Base-by-base conservation (phyloP, 306 rosid species). In the Sechiopsis laciniata region DNA sequence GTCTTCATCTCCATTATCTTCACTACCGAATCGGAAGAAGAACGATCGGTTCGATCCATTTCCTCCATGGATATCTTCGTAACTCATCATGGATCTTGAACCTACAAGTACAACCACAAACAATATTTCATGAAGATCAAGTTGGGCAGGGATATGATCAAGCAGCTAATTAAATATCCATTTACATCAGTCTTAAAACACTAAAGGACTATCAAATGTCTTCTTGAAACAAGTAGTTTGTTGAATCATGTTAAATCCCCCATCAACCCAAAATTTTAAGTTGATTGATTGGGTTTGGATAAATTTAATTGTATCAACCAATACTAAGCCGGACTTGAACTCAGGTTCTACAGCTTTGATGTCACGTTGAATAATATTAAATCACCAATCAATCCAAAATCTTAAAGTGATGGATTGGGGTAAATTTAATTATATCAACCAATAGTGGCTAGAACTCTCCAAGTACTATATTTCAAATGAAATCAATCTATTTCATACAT, bases 81-180 rank as follows among this genome's bases (percentile, higher is more conserved):
- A 91, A 74, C 91, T 85, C 89, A 91, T 48, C 94, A 87, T 89
- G 50, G 96, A 82, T 83, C 87, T 81, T 52, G 96, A 81, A 75
- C 87, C 97, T 87, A 74, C 50, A 80, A 80, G 29, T 87, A 74
- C 50, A 80, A 80, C 16, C 22, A 52, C 17, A 65, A 65, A 62
- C 50, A 40, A 54, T 19, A 76, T 35, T 15, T 52, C 14, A 8
- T n/a, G 10, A 12, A 72, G 45, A 9, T 42, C 19, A 58, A 74
- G 8, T 57, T 71, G 8, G 6, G 45, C 58, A 70, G 13, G 46
- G 0, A 51, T 51, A 24, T 7, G 48, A 51, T 51, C 59, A 7
- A 20, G 15, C 45, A 62, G 7, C 50, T 54, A 42, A 42, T 12
- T 42, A 42, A 37, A 42, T 7, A 42, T 0, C 2, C 48, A 42